Evolutionary conservation across 306 rosid genomes (phyloP), one percentile per base, ranked within the genome.

Genomic region (Cicer bijugum): DNA sequence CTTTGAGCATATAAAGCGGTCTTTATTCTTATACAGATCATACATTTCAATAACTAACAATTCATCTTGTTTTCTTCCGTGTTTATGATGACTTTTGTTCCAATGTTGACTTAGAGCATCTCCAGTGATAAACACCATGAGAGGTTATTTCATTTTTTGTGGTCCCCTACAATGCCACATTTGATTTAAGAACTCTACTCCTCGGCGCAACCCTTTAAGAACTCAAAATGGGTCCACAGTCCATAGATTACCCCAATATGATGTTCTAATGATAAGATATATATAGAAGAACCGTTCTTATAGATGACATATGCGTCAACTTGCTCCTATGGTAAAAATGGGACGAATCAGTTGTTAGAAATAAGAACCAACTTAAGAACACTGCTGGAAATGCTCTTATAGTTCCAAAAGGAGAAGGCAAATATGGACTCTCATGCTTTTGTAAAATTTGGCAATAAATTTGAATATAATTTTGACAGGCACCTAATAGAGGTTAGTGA

Each of bases 31-130:
- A 38, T 38, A n/a, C 14, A 19, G n/a, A 66, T 66, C 33, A 11
- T 67, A 35, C 2, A 43, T 67, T 71, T 48, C 33, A 5, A 10
- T 33, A 72, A 72, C 75, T 33, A 39, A 48, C 68, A 44, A 60
- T 42, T 51, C 6, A 69, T 11, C 17, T 12, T 15, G 20, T 10
- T 35, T 39, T 68, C 50, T 57, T 60, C 9, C 50, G 33, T 46
- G 45, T 20, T 12, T 59, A 15, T 35, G 5, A 28, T 28, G 5
- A 28, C 17, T 77, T 16, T 60, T 16, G 20, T 19, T 66, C 46
- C 9, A 44, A 58, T 71, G 10, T 72, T 65, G 71, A 15, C 43
- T 47, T 64, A 12, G 15, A 51, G 57, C 10, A 14, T 51, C 20
- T 51, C 57, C 23, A 14, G 35, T 28, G 35, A 28, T 28, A 4